Base-by-base conservation (phyloP, 2,329 filamentous ascomycete species). In the Fusarium sp. region DNA sequence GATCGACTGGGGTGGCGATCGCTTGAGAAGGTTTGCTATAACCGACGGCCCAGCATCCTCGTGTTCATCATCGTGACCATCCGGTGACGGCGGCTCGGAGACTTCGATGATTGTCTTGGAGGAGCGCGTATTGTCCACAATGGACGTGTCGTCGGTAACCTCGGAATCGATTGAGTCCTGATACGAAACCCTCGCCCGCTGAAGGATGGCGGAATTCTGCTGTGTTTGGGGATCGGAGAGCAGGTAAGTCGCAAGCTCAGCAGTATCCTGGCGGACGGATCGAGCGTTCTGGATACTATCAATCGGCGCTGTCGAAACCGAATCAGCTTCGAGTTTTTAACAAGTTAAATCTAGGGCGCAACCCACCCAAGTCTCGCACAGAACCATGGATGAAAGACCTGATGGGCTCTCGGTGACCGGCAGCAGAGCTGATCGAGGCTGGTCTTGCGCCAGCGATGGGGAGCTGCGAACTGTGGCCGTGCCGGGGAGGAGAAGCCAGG, bases 191-290 rank as follows among this genome's bases (percentile, higher is more conserved):
- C 74, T 69, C 8, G 68, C 62, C 35, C 74, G 72, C 21, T 74
- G 72, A n/a, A 85, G 75, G 55, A 86, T 82, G 9, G 79, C 77
- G 5, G 80, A 76, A 57, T 73, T 78, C 38, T 75, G 77, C 38
- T 73, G 68, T 54, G 77, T 73, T 53, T 81, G 77, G 67, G 83
- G 82, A 67, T 90, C 86, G 35, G 88, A 88, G 25, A 97, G 83
- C 45, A 92, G 88, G 72, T 93, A 92, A 15, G 86, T 92, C 38
- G 93, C 93, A 53, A 97, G 82, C 76, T 96, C 92, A 47, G 92
- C 91, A 3, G 93, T 96, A 72, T 95, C 89, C 76, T 95, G 89
- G 63, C 93, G 89, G 36, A 97, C 89, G 64, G 88, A 90, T 56
- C 88, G 86, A 31, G 91, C 90, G 74, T 91, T 91, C 67, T 91